Evolutionary conservation across 148 eudicot species (phyloP).

Genomic region (Arctostaphylos glauca): DNA sequence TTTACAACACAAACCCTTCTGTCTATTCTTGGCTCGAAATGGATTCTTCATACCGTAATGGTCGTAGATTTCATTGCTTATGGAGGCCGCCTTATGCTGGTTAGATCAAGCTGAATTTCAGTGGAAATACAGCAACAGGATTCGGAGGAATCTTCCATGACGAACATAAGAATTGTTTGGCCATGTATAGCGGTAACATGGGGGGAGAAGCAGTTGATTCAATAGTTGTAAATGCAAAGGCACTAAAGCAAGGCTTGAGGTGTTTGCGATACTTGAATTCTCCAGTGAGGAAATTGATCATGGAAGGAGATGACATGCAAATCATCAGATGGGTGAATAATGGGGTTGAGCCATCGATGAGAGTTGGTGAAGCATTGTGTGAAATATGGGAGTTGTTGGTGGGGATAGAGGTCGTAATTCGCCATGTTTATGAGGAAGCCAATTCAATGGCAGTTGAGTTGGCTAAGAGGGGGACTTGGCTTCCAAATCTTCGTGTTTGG

Average conservation of each 20-base stretch:
- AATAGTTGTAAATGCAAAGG: background rate
- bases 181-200: background rate
- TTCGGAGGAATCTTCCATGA: slow-evolving; percentile 3
- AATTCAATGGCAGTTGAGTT: background rate
- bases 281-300: background rate
- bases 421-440: slow-evolving; percentile 8
- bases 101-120: slow-evolving; percentile 11
- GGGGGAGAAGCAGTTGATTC: background rate
- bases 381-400: background rate
- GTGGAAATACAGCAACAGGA: background rate
- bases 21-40: background rate
- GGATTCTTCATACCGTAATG: background rate
- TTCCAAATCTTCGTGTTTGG: background rate
- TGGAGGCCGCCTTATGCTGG: slow-evolving; percentile 6
- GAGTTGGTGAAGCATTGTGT: background rate
- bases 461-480: background rate
- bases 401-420: background rate
- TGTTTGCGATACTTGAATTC: background rate
- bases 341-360: background rate
- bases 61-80: background rate
- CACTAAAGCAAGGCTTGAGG: background rate
- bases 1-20: background rate
- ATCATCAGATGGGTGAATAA: background rate
- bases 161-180: background rate
- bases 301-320: background rate